Percentiles rank a stretch among this genome's conserved stretches.
Conservation (phyloP, 2,329 filamentous ascomycete genomes). For the Didymella pinodella region DNA sequence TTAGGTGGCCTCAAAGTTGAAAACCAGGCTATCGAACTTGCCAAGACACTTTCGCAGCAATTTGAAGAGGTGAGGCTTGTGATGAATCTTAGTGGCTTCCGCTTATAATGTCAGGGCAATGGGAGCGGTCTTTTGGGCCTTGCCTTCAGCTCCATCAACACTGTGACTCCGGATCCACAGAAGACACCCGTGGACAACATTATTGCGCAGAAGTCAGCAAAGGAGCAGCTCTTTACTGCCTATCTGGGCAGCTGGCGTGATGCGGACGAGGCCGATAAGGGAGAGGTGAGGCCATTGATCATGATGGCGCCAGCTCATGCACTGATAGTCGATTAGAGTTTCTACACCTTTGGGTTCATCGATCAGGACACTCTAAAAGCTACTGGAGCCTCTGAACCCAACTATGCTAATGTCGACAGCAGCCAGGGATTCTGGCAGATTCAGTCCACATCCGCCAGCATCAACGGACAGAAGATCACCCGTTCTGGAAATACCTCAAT, state of each 20-base stretch:
- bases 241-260: conserved; percentile 67
- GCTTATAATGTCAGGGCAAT: conserved; percentile 44
- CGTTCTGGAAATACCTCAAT: conserved; percentile 51
- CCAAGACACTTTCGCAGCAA: conserved; percentile 64
- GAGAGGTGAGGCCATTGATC: conserved; percentile 36
- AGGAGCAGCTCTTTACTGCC: conserved; percentile 65
- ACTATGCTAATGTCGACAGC: conserved; percentile 63
- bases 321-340: conserved; percentile 37
- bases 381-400: conserved; percentile 63
- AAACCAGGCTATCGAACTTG: conserved; percentile 71
- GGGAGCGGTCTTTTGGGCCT: conserved; percentile 73
- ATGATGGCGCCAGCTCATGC: background rate
- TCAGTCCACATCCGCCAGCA: conserved; percentile 60
- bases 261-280: conserved; percentile 51
- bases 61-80: conserved; percentile 56
- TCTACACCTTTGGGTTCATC: conserved; percentile 62
- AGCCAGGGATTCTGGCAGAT: conserved; percentile 70
- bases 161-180: conserved; percentile 63
- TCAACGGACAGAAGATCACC: conserved; percentile 50
- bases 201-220: conserved; percentile 60
- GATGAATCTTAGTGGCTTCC: no score
- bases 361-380: conserved; percentile 51
- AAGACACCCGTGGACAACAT: conserved; percentile 74
- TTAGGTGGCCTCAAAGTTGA: conserved; percentile 69
- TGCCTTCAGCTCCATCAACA: conserved; percentile 71